Conservation (phyloP, 345 rosid species). For the Rhizophora mangle region DNA sequence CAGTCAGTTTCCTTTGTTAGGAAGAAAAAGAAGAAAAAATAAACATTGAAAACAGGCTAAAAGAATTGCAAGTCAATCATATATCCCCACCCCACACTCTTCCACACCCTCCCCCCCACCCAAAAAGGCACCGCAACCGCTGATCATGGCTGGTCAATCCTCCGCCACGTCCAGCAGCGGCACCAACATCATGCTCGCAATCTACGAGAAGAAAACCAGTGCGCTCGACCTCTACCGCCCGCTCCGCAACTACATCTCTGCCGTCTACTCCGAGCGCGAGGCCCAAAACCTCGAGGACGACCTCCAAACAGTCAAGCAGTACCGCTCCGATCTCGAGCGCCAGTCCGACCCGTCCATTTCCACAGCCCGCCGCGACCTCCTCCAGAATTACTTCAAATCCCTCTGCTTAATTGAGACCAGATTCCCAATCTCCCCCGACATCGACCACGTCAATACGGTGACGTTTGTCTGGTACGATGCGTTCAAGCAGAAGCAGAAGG, state of each 20-base stretch:
- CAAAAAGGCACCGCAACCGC: background rate
- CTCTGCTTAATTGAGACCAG: slow-evolving; percentile 88
- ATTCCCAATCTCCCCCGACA: slow-evolving; percentile 88
- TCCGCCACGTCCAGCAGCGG: slow-evolving; percentile 36
- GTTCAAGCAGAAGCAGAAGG: slow-evolving; percentile 78
- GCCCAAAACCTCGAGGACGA: slow-evolving; percentile 94
- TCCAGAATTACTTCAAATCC: slow-evolving; percentile 63
- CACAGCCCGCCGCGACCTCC: slow-evolving; percentile 73
- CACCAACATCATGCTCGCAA: slow-evolving; percentile 86
- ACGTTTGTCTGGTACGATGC: slow-evolving; percentile 86
- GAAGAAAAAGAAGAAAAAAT: too few relatives aligned
- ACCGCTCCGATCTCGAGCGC: slow-evolving; percentile 84
- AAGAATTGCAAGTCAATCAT: too few relatives aligned
- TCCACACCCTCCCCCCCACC: background rate
- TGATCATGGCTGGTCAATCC: slow-evolving; percentile 49
- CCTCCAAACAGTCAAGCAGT: slow-evolving; percentile 60
- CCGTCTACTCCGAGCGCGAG: slow-evolving; percentile 89
- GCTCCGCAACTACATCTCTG: slow-evolving; percentile 73
- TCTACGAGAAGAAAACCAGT: slow-evolving; percentile 83
- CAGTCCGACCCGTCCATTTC: slow-evolving; percentile 61
- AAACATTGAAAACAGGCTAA: too few relatives aligned
- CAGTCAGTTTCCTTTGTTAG: too few relatives aligned
- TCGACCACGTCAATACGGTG: slow-evolving; percentile 72
- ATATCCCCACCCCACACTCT: too few relatives aligned
- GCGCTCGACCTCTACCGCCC: slow-evolving; percentile 89